Percentiles rank a stretch among this genome's conserved stretches.
Evolutionary conservation across 306 rosid species (phyloP).

Genomic region (Vigna hirtella): DNA sequence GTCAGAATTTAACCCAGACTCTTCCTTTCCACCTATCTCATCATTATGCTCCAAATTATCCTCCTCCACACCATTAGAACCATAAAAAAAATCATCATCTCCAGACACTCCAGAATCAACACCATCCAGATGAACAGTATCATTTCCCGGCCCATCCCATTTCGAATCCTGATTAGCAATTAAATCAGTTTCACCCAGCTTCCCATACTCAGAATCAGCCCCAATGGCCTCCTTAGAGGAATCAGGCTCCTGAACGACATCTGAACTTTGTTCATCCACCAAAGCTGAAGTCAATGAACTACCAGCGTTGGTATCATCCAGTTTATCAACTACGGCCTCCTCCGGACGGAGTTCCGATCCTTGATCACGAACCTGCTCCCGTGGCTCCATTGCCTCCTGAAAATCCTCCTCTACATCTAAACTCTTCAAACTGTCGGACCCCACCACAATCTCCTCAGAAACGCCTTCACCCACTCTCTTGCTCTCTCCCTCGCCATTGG

Average conservation of each 20-base stretch:
- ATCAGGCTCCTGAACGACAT: conserved; percentile 47
- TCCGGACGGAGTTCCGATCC: conserved; percentile 6
- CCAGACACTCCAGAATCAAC: conserved; percentile 56
- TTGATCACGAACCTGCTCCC: conserved; percentile 48
- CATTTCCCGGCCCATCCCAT: conserved; percentile 21
- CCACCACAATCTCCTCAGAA: conserved; percentile 44
- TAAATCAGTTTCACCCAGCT: conserved; percentile 30
- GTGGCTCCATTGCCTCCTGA: conserved; percentile 60
- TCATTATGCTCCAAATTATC: conserved; percentile 37
- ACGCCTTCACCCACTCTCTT: conserved; percentile 52
- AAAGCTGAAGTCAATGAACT: conserved; percentile 35
- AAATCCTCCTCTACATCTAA: conserved; percentile 59
- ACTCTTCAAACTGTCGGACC: conserved; percentile 56
- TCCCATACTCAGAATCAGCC: not conserved
- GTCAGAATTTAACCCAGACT: conserved; percentile 43
- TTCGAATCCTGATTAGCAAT: conserved; percentile 36
- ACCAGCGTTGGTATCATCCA: conserved; percentile 4
- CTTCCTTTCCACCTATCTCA: conserved; percentile 52
- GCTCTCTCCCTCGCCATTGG: conserved; percentile 51
- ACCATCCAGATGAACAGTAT: conserved; percentile 29
- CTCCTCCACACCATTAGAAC: conserved; percentile 33
- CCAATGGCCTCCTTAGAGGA: conserved; percentile 59
- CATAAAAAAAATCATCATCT: conserved; percentile 43
- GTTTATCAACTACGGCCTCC: conserved; percentile 37
- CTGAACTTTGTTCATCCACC: conserved; percentile 42